Conservation (phyloP, 208 protist genomes). For the Trypanosoma caninum region DNA sequence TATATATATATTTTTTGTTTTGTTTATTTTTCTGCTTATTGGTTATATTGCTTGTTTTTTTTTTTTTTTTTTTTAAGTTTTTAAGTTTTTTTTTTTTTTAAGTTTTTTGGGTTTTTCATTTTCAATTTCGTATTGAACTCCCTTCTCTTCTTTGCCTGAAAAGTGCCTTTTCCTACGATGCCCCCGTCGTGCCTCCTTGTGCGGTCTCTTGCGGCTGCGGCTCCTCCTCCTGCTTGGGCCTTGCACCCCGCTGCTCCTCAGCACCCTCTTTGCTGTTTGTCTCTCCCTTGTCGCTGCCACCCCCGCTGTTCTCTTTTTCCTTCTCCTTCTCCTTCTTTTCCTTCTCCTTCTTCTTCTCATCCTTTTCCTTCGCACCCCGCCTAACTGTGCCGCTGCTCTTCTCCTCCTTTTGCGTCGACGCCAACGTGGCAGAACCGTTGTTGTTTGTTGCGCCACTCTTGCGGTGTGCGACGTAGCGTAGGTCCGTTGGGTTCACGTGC, state of each 20-base stretch:
- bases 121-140: background rate
- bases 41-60: background rate
- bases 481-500: constrained; percentile 67
- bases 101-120: background rate
- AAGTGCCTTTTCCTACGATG: background rate
- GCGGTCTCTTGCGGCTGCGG: background rate
- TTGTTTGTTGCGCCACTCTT: constrained; percentile 5
- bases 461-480: constrained; percentile 27
- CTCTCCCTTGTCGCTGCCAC: constrained; percentile 20
- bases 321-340: constrained; percentile 1
- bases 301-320: constrained; percentile 17
- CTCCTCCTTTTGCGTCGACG: constrained; percentile 8
- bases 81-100: background rate
- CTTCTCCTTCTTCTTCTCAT: constrained; percentile 2
- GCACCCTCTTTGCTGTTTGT: constrained; percentile 6
- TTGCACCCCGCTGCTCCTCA: constrained; percentile 6
- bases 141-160: background rate
- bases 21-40: background rate
- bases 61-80: background rate
- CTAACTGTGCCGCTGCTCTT: background rate
- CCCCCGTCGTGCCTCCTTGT: background rate
- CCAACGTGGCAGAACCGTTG: background rate
- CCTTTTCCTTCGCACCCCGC: background rate
- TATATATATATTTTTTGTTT: background rate
- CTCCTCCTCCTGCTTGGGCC: background rate